Percentiles rank a stretch among this genome's conserved stretches.
Evolutionary conservation across 2,329 filamentous ascomycete species (phyloP).

Genomic region (Neoascochyta sp.): DNA sequence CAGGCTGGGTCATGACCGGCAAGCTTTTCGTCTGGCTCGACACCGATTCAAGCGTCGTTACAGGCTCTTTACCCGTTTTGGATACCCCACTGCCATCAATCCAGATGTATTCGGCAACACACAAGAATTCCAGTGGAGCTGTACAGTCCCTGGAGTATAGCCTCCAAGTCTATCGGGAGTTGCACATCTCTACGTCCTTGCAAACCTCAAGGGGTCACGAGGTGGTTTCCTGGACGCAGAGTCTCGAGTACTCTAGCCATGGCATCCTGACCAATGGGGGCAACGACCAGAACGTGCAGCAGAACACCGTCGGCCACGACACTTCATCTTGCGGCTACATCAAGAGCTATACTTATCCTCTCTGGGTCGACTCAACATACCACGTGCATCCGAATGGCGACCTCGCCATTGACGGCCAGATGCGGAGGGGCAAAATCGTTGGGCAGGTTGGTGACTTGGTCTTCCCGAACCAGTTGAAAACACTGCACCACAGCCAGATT

Average conservation of each 20-base stretch:
- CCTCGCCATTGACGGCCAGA: constrained; percentile 46
- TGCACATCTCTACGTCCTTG: constrained; percentile 54
- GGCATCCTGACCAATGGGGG: constrained; percentile 55
- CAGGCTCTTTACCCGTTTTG: constrained; percentile 42
- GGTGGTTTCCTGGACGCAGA: constrained; percentile 56
- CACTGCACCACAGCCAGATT: constrained; percentile 40
- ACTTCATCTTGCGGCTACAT: constrained; percentile 34
- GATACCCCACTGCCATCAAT: constrained; percentile 46
- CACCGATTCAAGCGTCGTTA: constrained; percentile 49
- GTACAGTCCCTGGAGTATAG: constrained; percentile 60
- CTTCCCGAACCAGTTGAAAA: constrained; percentile 60
- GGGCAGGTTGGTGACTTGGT: constrained; percentile 46
- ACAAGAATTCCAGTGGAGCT: constrained; percentile 47
- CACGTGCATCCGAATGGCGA: constrained; percentile 40
- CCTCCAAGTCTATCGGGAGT: constrained; percentile 53
- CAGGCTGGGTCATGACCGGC: constrained; percentile 71
- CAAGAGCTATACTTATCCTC: constrained; percentile 56
- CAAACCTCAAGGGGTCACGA: constrained; percentile 46
- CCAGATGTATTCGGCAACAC: constrained; percentile 49
- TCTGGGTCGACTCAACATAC: constrained; percentile 56
- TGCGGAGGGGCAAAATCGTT: constrained; percentile 51
- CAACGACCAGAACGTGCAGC: constrained; percentile 51
- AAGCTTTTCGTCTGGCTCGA: constrained; percentile 79
- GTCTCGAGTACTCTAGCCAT: constrained; percentile 54
- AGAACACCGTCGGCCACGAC: constrained; percentile 51